Conservation (phyloP, 164 flowering plant species). For the Nelumbo lutea region DNA sequence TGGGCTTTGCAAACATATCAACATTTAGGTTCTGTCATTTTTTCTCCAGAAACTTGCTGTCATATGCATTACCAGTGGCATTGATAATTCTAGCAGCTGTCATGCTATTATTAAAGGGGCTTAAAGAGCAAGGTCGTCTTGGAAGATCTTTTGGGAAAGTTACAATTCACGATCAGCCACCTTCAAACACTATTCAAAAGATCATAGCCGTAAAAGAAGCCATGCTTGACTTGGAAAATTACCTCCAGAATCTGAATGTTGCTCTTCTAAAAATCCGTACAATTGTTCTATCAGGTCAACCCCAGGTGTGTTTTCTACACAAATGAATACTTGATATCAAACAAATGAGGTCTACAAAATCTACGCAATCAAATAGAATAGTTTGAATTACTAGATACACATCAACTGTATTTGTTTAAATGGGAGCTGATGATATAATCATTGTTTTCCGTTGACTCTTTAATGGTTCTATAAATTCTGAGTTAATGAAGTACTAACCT, state of each 20-base stretch:
- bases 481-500: no score
- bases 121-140: conserved; percentile 89
- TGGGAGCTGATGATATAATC: neutral
- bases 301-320: conserved; percentile 58
- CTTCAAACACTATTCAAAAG: conserved; percentile 90
- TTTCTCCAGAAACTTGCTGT: conserved; percentile 61
- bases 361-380: neutral
- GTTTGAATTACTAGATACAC: neutral
- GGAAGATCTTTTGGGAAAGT: conserved; percentile 86
- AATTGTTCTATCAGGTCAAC: conserved; percentile 79
- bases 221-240: conserved; percentile 72
- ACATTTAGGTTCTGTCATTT: conserved; percentile 5
- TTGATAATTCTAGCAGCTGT: conserved; percentile 54
- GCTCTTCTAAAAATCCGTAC: conserved; percentile 76
- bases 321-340: neutral
- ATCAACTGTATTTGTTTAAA: neutral
- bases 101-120: conserved; percentile 76
- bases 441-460: neutral
- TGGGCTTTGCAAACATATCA: no score
- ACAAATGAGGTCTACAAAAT: neutral
- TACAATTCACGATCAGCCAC: conserved; percentile 86
- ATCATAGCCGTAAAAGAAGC: conserved; percentile 87
- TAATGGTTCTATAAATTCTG: no score
- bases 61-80: conserved; percentile 58
- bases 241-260: conserved; percentile 76